phyloP scores from a whole-genome alignment of 176 grass and related monocot species.

The sorghum (Sorghum bicolor) region DNA sequence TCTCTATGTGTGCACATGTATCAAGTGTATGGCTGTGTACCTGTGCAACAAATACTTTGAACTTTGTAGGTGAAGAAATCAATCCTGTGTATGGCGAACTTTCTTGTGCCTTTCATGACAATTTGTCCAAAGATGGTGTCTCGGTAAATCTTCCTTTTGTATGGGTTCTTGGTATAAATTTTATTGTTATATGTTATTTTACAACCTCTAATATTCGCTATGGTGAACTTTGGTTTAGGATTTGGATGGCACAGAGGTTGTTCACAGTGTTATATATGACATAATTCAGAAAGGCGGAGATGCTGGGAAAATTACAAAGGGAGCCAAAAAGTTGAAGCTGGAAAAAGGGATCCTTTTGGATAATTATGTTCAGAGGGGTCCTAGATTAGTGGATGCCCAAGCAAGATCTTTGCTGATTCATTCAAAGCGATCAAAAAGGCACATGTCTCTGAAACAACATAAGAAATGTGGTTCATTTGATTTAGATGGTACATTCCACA shows the following conservation, averaged over 20 bases:
- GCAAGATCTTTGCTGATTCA: constrained; percentile 48
- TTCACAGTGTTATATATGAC: constrained; percentile 47
- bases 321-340: constrained; percentile 55
- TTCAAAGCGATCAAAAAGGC: constrained; percentile 54
- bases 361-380: constrained; percentile 51
- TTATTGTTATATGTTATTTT: background rate
- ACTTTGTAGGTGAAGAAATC: constrained; percentile 34
- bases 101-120: constrained; percentile 33
- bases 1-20: background rate
- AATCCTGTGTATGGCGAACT: constrained; percentile 55
- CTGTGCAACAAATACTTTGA: background rate
- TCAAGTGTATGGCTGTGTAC: background rate
- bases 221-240: constrained; percentile 30
- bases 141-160: background rate
- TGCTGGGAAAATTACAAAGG: constrained; percentile 43
- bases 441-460: constrained; percentile 71
- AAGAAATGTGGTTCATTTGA: constrained; percentile 63
- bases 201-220: background rate
- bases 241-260: constrained; percentile 26
- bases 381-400: constrained; percentile 45
- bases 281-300: constrained; percentile 51
- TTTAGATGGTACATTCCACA: constrained; percentile 41
- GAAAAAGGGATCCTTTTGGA: constrained; percentile 59
- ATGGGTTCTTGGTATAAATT: background rate
- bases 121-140: constrained; percentile 29